phyloP scores from a whole-genome alignment of 140 eudicot genomes.

The Eryngium alpinum region DNA sequence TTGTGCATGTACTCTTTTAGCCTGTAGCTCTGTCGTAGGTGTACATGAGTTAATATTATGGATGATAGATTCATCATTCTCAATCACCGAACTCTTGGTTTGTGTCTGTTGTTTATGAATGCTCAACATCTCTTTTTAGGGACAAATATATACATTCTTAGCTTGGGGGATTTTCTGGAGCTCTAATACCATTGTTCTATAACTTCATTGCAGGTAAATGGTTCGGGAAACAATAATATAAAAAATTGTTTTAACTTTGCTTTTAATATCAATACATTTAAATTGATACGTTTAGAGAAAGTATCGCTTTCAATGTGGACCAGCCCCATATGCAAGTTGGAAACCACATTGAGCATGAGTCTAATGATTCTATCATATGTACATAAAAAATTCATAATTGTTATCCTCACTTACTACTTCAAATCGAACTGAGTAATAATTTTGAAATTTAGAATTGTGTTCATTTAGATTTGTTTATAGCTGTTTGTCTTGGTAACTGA shows the following conservation, averaged over 20 bases:
- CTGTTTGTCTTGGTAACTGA: no score
- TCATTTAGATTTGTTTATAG: no score
- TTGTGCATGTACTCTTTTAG: neutral
- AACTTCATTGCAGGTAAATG: slow-evolving; percentile 80
- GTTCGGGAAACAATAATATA: neutral
- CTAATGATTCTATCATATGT: no score
- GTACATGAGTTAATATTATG: neutral
- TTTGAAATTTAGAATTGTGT: no score
- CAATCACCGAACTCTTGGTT: neutral
- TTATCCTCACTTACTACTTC: no score
- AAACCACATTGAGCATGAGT: no score
- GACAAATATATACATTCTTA: slow-evolving; percentile 78
- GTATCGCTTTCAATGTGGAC: no score
- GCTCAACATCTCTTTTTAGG: slow-evolving; percentile 33
- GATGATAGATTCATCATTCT: neutral
- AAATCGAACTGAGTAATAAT: no score
- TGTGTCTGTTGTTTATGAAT: neutral
- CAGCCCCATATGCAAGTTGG: no score
- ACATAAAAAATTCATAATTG: no score
- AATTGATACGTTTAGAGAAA: neutral
- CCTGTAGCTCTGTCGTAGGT: neutral
- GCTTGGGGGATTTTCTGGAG: slow-evolving; percentile 94
- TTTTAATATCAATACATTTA: neutral
- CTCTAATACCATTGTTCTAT: slow-evolving; percentile 85
- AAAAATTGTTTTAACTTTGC: neutral